These are phyloP conservation scores for Suillus plorans DNA, from an alignment of 768 basidiomycete species.

Conservation along the genomic window DNA sequence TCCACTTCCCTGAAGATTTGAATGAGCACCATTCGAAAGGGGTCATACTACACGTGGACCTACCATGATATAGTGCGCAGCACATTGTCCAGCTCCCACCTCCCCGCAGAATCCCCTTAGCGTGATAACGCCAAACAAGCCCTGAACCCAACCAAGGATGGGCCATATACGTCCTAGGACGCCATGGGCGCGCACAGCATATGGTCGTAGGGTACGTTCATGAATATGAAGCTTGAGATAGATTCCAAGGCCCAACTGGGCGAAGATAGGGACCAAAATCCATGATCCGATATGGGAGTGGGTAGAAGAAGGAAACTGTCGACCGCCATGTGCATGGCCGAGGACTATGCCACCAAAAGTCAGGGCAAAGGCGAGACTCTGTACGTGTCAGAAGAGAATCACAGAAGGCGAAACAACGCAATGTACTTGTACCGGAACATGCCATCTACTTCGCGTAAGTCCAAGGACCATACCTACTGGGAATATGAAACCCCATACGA, in stretches of 20 bases:
- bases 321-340: slow-evolving; percentile 84
- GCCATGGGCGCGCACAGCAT: slow-evolving; percentile 68
- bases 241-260: slow-evolving; percentile 72
- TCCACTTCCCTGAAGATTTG: slow-evolving; percentile 58
- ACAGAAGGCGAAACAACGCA: background rate
- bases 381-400: background rate
- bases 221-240: slow-evolving; percentile 93
- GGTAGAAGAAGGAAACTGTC: slow-evolving; percentile 69
- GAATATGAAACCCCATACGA: slow-evolving; percentile 85
- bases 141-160: slow-evolving; percentile 84
- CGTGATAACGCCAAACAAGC: slow-evolving; percentile 80
- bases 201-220: slow-evolving; percentile 71
- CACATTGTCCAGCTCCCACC: slow-evolving; percentile 71
- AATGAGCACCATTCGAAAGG: slow-evolving; percentile 13
- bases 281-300: slow-evolving; percentile 66
- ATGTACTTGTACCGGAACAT: slow-evolving; percentile 82
- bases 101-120: slow-evolving; percentile 81
- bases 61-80: slow-evolving; percentile 84
- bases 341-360: slow-evolving; percentile 75
- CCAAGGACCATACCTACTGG: slow-evolving; percentile 82
- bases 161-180: slow-evolving; percentile 85
- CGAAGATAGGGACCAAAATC: slow-evolving; percentile 56
- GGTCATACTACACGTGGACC: slow-evolving; percentile 6
- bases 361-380: slow-evolving; percentile 69
- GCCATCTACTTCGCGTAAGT: slow-evolving; percentile 79